A percentile compares a stretch with the other conserved stretches of the same genome.
phyloP scores from a whole-genome alignment of 345 rosid species.

The Camelina sativa region DNA sequence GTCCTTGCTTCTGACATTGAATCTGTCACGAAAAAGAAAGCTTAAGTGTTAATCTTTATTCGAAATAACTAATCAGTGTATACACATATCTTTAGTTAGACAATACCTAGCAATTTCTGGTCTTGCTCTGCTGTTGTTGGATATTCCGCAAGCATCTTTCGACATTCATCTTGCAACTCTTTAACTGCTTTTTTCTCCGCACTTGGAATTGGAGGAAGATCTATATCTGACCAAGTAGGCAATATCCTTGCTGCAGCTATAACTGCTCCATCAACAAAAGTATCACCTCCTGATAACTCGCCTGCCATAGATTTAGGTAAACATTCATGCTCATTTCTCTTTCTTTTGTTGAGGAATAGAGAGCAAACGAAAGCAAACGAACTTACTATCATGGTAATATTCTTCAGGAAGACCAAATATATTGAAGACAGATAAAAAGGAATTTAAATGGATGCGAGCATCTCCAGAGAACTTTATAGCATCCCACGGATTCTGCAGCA shows the following conservation, averaged over 20 bases:
- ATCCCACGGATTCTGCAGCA: constrained; percentile 95
- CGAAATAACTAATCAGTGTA: not conserved
- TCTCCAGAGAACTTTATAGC: constrained; percentile 72
- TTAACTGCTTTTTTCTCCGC: constrained; percentile 75
- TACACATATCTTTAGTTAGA: constrained; percentile 1
- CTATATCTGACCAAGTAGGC: constrained; percentile 90
- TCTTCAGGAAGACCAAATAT: constrained; percentile 87
- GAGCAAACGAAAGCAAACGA: not conserved
- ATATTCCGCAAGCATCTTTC: constrained; percentile 65
- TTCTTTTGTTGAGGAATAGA: not conserved
- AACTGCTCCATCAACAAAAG: constrained; percentile 85
- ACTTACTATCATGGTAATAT: constrained; percentile 77
- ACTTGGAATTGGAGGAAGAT: constrained; percentile 80
- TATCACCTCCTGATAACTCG: constrained; percentile 52
- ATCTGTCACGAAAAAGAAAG: constrained; percentile 49
- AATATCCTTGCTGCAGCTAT: constrained; percentile 88
- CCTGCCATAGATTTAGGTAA: constrained; percentile 44
- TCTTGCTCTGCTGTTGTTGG: constrained; percentile 78
- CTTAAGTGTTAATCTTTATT: constrained; percentile 20
- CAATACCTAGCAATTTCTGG: constrained; percentile 68
- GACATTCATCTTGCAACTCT: constrained; percentile 85
- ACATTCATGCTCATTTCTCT: not conserved
- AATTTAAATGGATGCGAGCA: constrained; percentile 76
- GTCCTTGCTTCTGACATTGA: constrained; percentile 60
- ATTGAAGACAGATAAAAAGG: constrained; percentile 80